phyloP scores from a whole-genome alignment of 1,284 basidiomycete species.

The Stygiomarasmius scandens region DNA sequence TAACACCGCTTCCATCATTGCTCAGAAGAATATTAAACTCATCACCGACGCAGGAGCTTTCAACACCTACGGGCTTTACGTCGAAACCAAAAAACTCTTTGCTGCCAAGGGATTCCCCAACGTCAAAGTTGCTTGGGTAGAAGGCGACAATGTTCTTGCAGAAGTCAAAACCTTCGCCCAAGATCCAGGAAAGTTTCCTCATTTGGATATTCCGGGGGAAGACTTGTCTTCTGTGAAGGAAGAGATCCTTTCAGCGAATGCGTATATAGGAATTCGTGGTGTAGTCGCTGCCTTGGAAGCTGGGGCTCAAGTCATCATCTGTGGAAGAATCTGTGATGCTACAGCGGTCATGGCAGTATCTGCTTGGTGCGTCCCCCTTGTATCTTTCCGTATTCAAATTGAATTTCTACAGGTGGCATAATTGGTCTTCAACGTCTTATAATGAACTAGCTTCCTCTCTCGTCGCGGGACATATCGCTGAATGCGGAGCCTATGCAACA shows the following conservation, averaged over 20 bases:
- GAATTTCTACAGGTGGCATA: conserved; percentile 23
- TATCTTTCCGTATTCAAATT: too few relatives aligned
- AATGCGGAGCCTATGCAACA: conserved; percentile 25
- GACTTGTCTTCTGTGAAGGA: conserved; percentile 7
- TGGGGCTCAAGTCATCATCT: conserved; percentile 25
- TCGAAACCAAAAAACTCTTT: conserved; percentile 17
- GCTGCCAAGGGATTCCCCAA: conserved; percentile 14
- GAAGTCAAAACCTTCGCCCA: background rate
- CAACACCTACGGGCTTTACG: conserved; percentile 20
- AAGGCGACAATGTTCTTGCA: conserved; percentile 21
- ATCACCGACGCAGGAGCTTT: too few relatives aligned
- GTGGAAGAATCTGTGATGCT: conserved; percentile 25
- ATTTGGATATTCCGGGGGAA: conserved; percentile 17
- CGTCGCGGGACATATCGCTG: conserved; percentile 25
- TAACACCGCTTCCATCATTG: conserved; percentile 19
- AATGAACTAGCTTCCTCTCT: conserved; percentile 22
- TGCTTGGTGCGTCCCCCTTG: conserved; percentile 20
- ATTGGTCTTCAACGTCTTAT: conserved; percentile 22
- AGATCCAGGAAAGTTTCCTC: background rate
- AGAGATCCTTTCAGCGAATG: conserved; percentile 16
- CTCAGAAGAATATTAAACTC: conserved; percentile 22
- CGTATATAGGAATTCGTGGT: conserved; percentile 24
- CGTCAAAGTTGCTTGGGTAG: too few relatives aligned
- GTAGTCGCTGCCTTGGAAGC: conserved; percentile 22
- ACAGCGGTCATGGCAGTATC: conserved; percentile 23